Percentiles rank a stretch among this genome's conserved stretches.
Conservation (phyloP, 2,329 filamentous ascomycete species). For the Paraphaeosphaeria minitans region DNA sequence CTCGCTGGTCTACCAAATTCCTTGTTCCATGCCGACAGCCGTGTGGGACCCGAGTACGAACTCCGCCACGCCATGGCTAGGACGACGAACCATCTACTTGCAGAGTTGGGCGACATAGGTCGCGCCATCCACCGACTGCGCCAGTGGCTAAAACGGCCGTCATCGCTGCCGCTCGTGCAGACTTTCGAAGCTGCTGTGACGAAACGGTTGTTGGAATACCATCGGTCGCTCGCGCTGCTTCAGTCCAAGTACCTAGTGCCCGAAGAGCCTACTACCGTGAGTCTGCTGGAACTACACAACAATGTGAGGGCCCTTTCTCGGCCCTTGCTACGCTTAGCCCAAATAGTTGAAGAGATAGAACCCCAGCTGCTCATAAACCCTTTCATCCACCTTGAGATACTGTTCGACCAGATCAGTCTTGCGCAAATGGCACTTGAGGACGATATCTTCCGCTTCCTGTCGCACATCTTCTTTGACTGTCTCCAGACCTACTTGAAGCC, state of each 20-base stretch:
- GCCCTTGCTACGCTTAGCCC: slow-evolving; percentile 65
- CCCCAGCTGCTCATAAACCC: slow-evolving; percentile 49
- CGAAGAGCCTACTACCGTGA: slow-evolving; percentile 63
- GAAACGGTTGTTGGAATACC: slow-evolving; percentile 62
- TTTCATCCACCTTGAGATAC: slow-evolving; percentile 77
- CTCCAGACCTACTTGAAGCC: slow-evolving; percentile 82
- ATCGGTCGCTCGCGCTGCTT: slow-evolving; percentile 62
- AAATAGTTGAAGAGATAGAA: slow-evolving; percentile 64
- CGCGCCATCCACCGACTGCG: slow-evolving; percentile 55
- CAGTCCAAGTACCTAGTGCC: slow-evolving; percentile 66
- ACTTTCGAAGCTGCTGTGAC: slow-evolving; percentile 71
- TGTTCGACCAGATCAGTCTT: slow-evolving; percentile 72
- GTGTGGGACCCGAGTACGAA: slow-evolving; percentile 46
- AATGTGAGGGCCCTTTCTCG: slow-evolving; percentile 61
- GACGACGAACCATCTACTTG: slow-evolving; percentile 47
- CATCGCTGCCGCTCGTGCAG: slow-evolving; percentile 59
- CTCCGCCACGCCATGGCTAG: slow-evolving; percentile 45
- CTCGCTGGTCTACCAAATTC: slow-evolving; percentile 77
- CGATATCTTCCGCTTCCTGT: slow-evolving; percentile 66
- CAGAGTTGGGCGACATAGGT: slow-evolving; percentile 56
- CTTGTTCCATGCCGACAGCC: slow-evolving; percentile 60
- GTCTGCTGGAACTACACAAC: slow-evolving; percentile 65
- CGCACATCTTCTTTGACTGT: slow-evolving; percentile 76
- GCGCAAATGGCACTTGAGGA: slow-evolving; percentile 73
- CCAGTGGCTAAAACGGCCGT: slow-evolving; percentile 50